A percentile compares a stretch with the other conserved stretches of the same genome.
phyloP scores from a whole-genome alignment of 139 green algal species.

The Chlamydomonas incerta region DNA sequence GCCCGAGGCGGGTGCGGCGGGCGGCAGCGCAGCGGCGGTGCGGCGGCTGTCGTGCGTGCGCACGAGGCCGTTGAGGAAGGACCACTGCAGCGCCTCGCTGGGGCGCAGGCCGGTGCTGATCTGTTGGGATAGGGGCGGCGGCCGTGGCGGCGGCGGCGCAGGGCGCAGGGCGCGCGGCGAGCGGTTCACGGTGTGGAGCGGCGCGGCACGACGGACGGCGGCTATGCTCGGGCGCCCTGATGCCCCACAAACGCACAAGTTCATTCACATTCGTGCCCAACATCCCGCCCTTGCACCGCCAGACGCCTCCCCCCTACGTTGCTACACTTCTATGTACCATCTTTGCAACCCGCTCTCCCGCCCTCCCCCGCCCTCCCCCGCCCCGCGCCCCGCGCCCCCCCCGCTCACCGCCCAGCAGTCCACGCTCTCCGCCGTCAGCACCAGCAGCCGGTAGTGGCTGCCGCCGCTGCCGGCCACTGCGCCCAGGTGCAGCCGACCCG shows the following conservation, averaged over 20 bases:
- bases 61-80: slow-evolving; percentile 47
- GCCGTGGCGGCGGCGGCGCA: too few species aligned
- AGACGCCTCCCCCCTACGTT: background rate
- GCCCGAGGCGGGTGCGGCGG: too few species aligned
- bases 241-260: too few species aligned
- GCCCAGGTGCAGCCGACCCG: slow-evolving; percentile 25
- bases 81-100: slow-evolving; percentile 57
- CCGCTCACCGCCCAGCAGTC: slow-evolving; percentile 57
- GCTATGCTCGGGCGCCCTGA: too few species aligned
- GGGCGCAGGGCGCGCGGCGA: too few species aligned
- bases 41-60: slow-evolving; percentile 10
- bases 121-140: slow-evolving; percentile 1
- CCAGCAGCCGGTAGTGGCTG: slow-evolving; percentile 35
- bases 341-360: too few species aligned
- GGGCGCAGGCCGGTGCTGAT: slow-evolving; percentile 52
- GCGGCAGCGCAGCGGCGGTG: background rate
- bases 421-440: slow-evolving; percentile 45
- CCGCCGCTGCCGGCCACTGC: slow-evolving; percentile 2
- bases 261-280: too few species aligned
- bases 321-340: too few species aligned
- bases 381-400: background rate
- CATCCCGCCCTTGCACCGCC: too few species aligned
- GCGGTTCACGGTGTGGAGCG: too few species aligned
- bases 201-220: too few species aligned
- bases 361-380: background rate